Conservation (phyloP, 148 eudicot genomes). For the Nyssa sinensis region DNA sequence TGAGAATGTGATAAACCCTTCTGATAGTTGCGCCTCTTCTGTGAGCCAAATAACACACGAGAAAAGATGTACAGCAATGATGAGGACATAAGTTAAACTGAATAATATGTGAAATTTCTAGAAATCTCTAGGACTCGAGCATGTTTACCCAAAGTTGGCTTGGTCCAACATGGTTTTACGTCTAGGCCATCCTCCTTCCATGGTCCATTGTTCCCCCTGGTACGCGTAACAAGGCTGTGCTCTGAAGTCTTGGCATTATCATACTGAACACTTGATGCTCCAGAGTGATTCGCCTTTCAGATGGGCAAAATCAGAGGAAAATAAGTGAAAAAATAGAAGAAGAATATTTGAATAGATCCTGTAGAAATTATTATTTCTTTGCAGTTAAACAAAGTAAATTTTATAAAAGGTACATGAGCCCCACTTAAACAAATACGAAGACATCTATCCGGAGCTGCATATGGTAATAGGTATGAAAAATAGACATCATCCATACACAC, state of each 20-base stretch:
- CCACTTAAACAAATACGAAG: not conserved
- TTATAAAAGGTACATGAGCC: not conserved
- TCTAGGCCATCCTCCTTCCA: conserved; percentile 62
- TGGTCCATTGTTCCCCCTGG: conserved; percentile 38
- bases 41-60: conserved; percentile 26
- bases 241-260: conserved; percentile 34
- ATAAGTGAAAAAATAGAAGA: not conserved
- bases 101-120: conserved; percentile 10
- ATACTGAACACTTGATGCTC: conserved; percentile 22
- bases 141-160: conserved; percentile 48
- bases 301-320: not conserved
- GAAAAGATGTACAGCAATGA: conserved; percentile 9
- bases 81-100: not conserved
- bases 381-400: not conserved
- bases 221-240: conserved; percentile 24
- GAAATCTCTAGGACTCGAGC: not conserved
- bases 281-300: conserved; percentile 32
- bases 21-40: conserved; percentile 49
- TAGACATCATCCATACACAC: not conserved
- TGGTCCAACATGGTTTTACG: conserved; percentile 79
- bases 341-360: not conserved
- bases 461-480: not conserved
- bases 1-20: conserved; percentile 88
- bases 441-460: not conserved
- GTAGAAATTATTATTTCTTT: not conserved